Conservation (phyloP, 2,329 filamentous ascomycete genomes). For the Cadophora malorum region DNA sequence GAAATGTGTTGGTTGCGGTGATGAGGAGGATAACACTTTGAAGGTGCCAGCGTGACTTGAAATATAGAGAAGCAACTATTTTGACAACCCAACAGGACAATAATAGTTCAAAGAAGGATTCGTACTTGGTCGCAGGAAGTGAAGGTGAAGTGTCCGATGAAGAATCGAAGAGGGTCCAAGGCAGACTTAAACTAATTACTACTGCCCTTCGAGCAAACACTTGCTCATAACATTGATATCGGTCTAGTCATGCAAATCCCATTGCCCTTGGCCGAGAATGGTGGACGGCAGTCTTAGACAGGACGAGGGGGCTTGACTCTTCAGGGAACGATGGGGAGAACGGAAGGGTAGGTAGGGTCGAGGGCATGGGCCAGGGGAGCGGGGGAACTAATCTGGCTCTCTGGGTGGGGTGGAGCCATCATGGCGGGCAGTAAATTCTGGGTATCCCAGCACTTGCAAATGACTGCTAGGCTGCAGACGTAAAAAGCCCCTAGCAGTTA, state of each 20-base stretch:
- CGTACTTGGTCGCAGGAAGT: slow-evolving; percentile 2
- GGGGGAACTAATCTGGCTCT: background rate
- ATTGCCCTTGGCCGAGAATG: slow-evolving; percentile 12
- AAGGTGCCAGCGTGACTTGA: slow-evolving; percentile 20
- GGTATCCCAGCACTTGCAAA: slow-evolving; percentile 12
- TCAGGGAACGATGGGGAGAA: slow-evolving; percentile 7
- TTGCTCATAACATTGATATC: slow-evolving; percentile 23
- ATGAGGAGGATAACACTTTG: slow-evolving; percentile 23
- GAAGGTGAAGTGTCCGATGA: slow-evolving; percentile 24
- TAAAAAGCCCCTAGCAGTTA: slow-evolving; percentile 11
- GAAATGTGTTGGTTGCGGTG: slow-evolving; percentile 25
- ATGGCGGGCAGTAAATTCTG: background rate
- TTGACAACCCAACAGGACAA: slow-evolving; percentile 18
- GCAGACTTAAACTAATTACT: slow-evolving; percentile 29
- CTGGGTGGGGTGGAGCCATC: slow-evolving; percentile 21
- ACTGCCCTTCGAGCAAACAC: slow-evolving; percentile 27
- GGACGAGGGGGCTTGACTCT: slow-evolving; percentile 13
- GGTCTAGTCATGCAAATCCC: slow-evolving; percentile 27
- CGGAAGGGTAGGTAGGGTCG: slow-evolving; percentile 14
- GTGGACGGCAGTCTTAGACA: slow-evolving; percentile 15
- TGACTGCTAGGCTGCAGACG: slow-evolving; percentile 4
- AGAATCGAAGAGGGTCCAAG: slow-evolving; percentile 29
- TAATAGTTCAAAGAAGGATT: slow-evolving; percentile 21
- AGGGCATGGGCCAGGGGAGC: slow-evolving; percentile 14
- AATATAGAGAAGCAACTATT: slow-evolving; percentile 17